Conservation (phyloP, 2,329 filamentous ascomycete genomes). For the Metarhizium anisopliae region DNA sequence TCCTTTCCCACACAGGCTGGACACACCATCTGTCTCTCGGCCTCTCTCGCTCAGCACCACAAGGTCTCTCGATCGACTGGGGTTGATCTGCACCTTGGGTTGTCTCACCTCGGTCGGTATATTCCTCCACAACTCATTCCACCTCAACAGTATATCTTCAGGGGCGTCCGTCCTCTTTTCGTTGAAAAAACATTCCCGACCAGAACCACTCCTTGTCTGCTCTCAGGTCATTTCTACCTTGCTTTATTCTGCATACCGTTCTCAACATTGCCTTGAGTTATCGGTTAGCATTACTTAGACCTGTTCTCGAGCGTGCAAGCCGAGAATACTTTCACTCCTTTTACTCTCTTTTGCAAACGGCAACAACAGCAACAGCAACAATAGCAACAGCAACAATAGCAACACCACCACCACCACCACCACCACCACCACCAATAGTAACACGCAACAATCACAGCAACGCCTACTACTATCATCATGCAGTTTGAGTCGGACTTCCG, state of each 20-base stretch:
- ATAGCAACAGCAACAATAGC: too few relatives aligned
- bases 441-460: neutral
- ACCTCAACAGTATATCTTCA: slow-evolving; percentile 32
- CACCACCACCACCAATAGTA: neutral
- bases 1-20: slow-evolving; percentile 22
- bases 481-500: slow-evolving; percentile 29
- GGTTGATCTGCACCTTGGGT: slow-evolving; percentile 23
- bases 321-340: slow-evolving; percentile 4
- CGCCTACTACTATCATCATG: slow-evolving; percentile 18
- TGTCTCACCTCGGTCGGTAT: slow-evolving; percentile 26
- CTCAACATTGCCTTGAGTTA: slow-evolving; percentile 1
- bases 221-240: slow-evolving; percentile 3
- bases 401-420: neutral
- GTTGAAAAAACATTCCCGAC: slow-evolving; percentile 25
- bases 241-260: slow-evolving; percentile 5
- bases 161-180: slow-evolving; percentile 24
- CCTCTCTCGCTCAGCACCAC: slow-evolving; percentile 19
- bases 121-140: slow-evolving; percentile 27
- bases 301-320: slow-evolving; percentile 1
- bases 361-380: neutral
- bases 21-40: slow-evolving; percentile 26
- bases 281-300: slow-evolving; percentile 1
- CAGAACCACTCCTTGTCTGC: slow-evolving; percentile 14
- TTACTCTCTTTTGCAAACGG: neutral
- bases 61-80: slow-evolving; percentile 21